Evolutionary conservation across 768 basidiomycete genomes (phyloP), one percentile per base, ranked within the genome.

Genomic region (Suillus brevipes): DNA sequence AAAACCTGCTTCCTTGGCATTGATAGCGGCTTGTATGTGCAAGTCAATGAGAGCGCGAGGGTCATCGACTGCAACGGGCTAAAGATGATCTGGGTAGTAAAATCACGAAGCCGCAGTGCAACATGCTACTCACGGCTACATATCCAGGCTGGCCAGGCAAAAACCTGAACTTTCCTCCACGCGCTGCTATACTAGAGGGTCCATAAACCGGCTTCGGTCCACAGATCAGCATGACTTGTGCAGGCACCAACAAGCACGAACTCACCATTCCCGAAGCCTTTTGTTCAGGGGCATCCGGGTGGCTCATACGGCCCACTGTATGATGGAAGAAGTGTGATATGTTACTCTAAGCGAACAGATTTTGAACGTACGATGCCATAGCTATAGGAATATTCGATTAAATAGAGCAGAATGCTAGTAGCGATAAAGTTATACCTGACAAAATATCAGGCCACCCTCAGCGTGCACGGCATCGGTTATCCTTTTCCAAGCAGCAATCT

Each of bases 1-100:
- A 68, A 85, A 86, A 3, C 85, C 86, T n/a, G 83, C 83, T 60
- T 78, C 76, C 53, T 82, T 82, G 2, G 84, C 84, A 55, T 82
- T 82, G 37, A 77, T 62, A 2, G 84, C 84, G 1, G 84, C 82
- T 61, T 79, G 67, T 61, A 77, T 81, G 73, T 76, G 85, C 38
- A 73, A 72, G 13, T 75, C 71, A 28, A 84, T 72, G 62, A 82
- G 64, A 5, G 69, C 67, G 56, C 72, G 68, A 25, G 85, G 84
- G 64, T 85, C 83, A 5, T 79, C 75, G 20, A 82, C 67, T 0
- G 74, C 77, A 16, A 77, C 80, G n/a, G 81, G 81, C 79, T 82
- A 47, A 9, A 52, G 28, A 2, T 28, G 50, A 18, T 53, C 28
- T 4, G 14, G 3, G 31, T 23, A 52, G 23, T 57, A 20, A 18